These are phyloP conservation scores for Xylaria palmicola DNA, from an alignment of 495 filamentous ascomycete genomes.

Conservation along the genomic window DNA sequence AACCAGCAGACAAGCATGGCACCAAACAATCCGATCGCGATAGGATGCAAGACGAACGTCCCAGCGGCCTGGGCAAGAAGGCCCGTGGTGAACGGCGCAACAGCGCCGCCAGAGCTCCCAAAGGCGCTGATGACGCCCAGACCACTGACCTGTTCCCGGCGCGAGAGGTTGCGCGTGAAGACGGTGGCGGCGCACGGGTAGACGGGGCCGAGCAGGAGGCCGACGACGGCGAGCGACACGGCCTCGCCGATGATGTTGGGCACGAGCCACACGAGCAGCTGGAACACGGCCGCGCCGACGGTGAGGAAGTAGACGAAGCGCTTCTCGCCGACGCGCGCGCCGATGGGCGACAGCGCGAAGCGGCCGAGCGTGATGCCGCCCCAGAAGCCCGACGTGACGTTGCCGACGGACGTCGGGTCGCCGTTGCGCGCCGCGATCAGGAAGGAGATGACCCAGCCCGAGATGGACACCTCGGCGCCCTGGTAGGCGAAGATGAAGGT, in stretches of 20 bases:
- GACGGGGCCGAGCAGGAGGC: constrained; percentile 74
- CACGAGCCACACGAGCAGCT: constrained; percentile 73
- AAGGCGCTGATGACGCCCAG: constrained; percentile 70
- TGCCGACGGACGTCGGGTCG: constrained; percentile 65
- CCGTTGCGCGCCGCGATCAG: constrained; percentile 68
- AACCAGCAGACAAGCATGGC: constrained; percentile 71
- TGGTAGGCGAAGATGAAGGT: constrained; percentile 82
- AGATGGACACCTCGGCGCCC: constrained; percentile 74
- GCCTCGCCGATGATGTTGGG: constrained; percentile 70
- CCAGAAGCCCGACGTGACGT: constrained; percentile 84
- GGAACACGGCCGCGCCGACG: constrained; percentile 58
- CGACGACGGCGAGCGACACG: constrained; percentile 69
- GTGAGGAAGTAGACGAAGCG: constrained; percentile 60
- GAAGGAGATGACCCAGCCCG: constrained; percentile 81
- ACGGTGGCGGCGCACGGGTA: constrained; percentile 70
- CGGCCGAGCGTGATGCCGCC: constrained; percentile 73
- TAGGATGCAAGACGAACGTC: constrained; percentile 73
- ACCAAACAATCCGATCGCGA: constrained; percentile 64
- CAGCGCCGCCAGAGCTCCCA: constrained; percentile 71
- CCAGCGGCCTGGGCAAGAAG: constrained; percentile 66
- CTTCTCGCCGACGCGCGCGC: constrained; percentile 67
- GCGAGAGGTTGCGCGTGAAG: constrained; percentile 60
- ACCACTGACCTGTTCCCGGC: constrained; percentile 62
- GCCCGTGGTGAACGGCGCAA: constrained; percentile 73
- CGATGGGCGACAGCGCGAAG: constrained; percentile 62